Base-by-base conservation (phyloP, 768 basidiomycete species). In the Tephrocybe sp. region DNA sequence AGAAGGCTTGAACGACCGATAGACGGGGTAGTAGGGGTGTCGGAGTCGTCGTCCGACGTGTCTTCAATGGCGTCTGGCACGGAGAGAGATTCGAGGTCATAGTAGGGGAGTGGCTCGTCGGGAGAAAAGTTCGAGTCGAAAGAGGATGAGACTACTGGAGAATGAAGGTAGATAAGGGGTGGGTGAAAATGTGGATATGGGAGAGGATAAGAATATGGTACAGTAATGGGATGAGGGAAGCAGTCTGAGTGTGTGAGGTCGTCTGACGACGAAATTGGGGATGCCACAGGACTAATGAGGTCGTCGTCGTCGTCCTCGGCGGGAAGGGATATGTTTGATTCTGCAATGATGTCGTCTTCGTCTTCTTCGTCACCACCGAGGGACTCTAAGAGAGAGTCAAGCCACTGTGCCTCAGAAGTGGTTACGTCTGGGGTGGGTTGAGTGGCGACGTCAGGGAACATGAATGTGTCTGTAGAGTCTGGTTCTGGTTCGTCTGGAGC, bases 11-110 rank as follows among this genome's bases (percentile, higher is more conserved):
- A 86, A 56, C 75, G 74, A 58, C 77, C 74, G 41, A 80, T 58
- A 36, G 79, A 84, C 42, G 84, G 86, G 6, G 86, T 84, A 9
- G 79, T 77, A 9, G 75, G 79, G 4, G 78, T 70, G 59, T 91
- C 89, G 13, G 88, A 89, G 72, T 90, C 89, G 71, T 91, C 89
- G 70, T 91, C 89, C 39, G 89, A 91, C 33, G 78, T 80, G 67
- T 91, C 89, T 65, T 90, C 88, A 75, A 90, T 87, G 36, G 87
- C 83, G 62, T 90, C 89, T 39, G 87, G 88, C 38, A 89, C 80
- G 23, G 85, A 72, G 30, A 83, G 74, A 61, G 85, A 85, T 60
- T 86, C 86, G 56, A 79, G 61, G 68, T 87, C 83, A 68, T 76
- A 78, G 58, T 84, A 86, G 49, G 88, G 83, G 39, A 86, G 73